Evolutionary conservation across 1,139 yeast species (phyloP), one percentile per base, ranked within the genome.

Genomic region (Protomyces inundatus): DNA sequence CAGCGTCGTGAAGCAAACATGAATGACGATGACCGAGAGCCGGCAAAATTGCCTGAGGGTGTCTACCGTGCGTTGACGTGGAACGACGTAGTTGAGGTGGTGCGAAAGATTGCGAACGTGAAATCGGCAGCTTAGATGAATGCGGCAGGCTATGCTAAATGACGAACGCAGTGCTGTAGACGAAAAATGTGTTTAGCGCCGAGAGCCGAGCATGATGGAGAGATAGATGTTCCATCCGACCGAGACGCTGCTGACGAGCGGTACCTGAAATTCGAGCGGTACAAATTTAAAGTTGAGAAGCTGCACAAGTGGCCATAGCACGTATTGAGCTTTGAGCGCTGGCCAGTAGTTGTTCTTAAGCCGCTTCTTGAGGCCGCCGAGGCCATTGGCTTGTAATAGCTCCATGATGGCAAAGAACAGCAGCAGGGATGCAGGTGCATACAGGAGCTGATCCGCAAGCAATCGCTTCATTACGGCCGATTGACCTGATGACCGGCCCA

Each of bases 231-330:
- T 58, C 62, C 62, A 58, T 4, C 55, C 62, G n/a, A 58, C 62
- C 12, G 45, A 51, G 42, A 58, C 62, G 16, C 56, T 52, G 39
- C 56, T 51, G 42, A 58, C 62, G 35, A 64, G 39, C 4, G 65
- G 66, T 16, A 64, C 40, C 37, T 64, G 66, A 36, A 48, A 64
- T 53, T 53, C 53, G 34, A 64, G 39, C 7, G 66, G 66, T 40
- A 61, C 57, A 48, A 60, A 57, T 37, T 64, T 80, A 71, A 91
- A 88, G 74, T 91, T 91, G 65, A 84, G 70, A 59, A 82, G 67
- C 74, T 90, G 97, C 70, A 90, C 85, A 0, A 82, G 77, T 0
- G 97, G 97, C 97, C 97, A 90, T 6, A 90, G 87, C 56, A 79
- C 69, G 96, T 96, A 90, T 73, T 89, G 90, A 9, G 59, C 59